Evolutionary conservation across 768 basidiomycete genomes (phyloP).

Genomic region (Tricholoma terreum): DNA sequence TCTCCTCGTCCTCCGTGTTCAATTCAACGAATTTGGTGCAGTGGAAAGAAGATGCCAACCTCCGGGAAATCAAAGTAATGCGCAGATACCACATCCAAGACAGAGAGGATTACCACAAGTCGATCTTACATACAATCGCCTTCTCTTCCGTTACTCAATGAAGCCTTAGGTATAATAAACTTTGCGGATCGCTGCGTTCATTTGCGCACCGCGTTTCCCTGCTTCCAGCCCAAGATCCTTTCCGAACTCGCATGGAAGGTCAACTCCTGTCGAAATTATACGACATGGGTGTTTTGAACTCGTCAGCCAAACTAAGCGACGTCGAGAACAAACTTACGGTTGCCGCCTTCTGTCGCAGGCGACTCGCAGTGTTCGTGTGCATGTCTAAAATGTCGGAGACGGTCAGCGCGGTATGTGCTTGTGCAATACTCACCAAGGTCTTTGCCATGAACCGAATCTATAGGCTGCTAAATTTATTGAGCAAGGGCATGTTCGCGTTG

Average conservation of each 20-base stretch:
- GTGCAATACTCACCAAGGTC: constrained; percentile 4
- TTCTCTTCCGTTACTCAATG: not conserved
- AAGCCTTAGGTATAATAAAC: constrained; percentile 78
- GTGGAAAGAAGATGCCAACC: constrained; percentile 96
- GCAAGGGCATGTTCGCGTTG: constrained; percentile 96
- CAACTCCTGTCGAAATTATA: constrained; percentile 93
- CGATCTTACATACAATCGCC: constrained; percentile 9
- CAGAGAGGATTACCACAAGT: constrained; percentile 94
- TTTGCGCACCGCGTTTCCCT: constrained; percentile 85
- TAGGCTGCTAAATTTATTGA: constrained; percentile 97
- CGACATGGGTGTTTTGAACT: constrained; percentile 91
- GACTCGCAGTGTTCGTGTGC: constrained; percentile 91
- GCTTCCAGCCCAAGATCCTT: constrained; percentile 87
- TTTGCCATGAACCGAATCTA: not conserved
- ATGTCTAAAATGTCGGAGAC: constrained; percentile 94
- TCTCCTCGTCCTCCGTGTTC: not conserved
- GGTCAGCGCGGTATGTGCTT: constrained; percentile 77
- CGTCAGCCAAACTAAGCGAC: constrained; percentile 86
- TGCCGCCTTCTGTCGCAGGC: constrained; percentile 86
- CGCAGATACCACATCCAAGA: constrained; percentile 94
- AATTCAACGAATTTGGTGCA: constrained; percentile 27
- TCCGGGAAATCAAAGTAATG: constrained; percentile 91
- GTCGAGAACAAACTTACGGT: constrained; percentile 97
- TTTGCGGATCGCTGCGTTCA: constrained; percentile 82
- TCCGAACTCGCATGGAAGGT: constrained; percentile 78